Evolutionary conservation across 495 filamentous ascomycete species (phyloP).

Genomic region (Lasiosphaeriaceae sp.): DNA sequence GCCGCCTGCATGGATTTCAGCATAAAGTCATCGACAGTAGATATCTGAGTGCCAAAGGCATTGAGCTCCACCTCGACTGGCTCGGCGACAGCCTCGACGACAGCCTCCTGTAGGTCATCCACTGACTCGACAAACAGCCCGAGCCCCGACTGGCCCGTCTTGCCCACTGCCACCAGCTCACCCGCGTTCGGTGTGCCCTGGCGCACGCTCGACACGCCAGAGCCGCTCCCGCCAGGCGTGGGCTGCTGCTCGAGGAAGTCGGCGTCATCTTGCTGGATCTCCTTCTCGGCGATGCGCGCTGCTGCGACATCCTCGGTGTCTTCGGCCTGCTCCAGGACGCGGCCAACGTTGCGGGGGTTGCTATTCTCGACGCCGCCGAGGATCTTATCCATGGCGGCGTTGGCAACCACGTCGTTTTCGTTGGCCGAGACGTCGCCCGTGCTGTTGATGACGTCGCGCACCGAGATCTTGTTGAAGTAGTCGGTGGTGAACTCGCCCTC

Average conservation of each 20-base stretch:
- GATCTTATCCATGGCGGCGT: slow-evolving; percentile 82
- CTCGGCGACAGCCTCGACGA: slow-evolving; percentile 16
- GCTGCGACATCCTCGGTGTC: slow-evolving; percentile 89
- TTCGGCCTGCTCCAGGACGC: slow-evolving; percentile 81
- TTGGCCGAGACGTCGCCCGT: slow-evolving; percentile 51
- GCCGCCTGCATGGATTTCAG: slow-evolving; percentile 71
- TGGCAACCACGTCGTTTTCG: slow-evolving; percentile 62
- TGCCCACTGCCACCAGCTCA: neutral
- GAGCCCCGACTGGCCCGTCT: slow-evolving; percentile 34
- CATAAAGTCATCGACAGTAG: slow-evolving; percentile 81
- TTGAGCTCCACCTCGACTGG: slow-evolving; percentile 49
- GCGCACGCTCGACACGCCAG: slow-evolving; percentile 39
- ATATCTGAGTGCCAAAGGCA: slow-evolving; percentile 50
- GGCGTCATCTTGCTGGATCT: slow-evolving; percentile 81
- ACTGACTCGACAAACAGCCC: slow-evolving; percentile 38
- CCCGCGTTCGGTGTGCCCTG: slow-evolving; percentile 47
- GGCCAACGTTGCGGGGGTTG: slow-evolving; percentile 43
- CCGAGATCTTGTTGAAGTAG: slow-evolving; percentile 81
- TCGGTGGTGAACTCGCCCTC: slow-evolving; percentile 98
- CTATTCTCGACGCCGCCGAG: slow-evolving; percentile 57
- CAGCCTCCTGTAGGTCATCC: slow-evolving; percentile 9
- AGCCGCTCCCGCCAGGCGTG: slow-evolving; percentile 35
- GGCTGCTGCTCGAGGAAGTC: slow-evolving; percentile 82
- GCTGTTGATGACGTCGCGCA: slow-evolving; percentile 64
- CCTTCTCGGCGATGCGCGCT: slow-evolving; percentile 81